Evolutionary conservation across 345 rosid genomes (phyloP), one percentile per base, ranked within the genome.

Genomic region (Aquilaria yunnanensis): DNA sequence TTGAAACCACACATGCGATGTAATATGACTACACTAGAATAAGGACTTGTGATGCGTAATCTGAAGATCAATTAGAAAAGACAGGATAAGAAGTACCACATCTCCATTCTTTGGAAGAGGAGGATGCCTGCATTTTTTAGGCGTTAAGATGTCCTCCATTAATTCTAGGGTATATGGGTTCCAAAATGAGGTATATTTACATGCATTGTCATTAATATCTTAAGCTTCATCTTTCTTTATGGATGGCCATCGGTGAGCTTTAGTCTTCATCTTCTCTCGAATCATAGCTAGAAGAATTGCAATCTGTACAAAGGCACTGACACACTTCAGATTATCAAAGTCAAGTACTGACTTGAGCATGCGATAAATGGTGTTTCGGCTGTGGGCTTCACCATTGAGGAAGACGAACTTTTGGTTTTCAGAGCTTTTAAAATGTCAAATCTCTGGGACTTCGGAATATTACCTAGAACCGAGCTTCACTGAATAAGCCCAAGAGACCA

Each of bases 81-180:
- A 56, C 64, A 47, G 10, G 65, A 51, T 23, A 62, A 54, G 60
- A 61, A 37, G 57, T 72, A 90, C 99, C 74, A 81, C 84, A 72
- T 94, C 99, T 30, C 85, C 74, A 59, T 81, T 76, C 56, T 90
- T 92, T 0, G 92, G 97, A 78, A 90, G 81, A 64, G 70, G 57
- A 23, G 97, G 95, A 70, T 92, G 96, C 59, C 97, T 95, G 47
- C 99, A 95, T 41, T 66, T 67, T 29, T 83, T 73, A 76, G 97
- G 97, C 74, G 72, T 77, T 74, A 94, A 80, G 70, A 90, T 82
- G 43, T 77, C 48, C 79, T 85, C 90, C 63, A 90, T 81, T 56
- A 94, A 71, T 75, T 94, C 87, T 46, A 83, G 78, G 74, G 79
- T 79, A 77, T 66, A 54, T 46, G 77, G 57, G 54, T 60, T 72